These are phyloP conservation scores for Lactifluus subvellereus DNA, from an alignment of 768 basidiomycete species.

Conservation along the genomic window DNA sequence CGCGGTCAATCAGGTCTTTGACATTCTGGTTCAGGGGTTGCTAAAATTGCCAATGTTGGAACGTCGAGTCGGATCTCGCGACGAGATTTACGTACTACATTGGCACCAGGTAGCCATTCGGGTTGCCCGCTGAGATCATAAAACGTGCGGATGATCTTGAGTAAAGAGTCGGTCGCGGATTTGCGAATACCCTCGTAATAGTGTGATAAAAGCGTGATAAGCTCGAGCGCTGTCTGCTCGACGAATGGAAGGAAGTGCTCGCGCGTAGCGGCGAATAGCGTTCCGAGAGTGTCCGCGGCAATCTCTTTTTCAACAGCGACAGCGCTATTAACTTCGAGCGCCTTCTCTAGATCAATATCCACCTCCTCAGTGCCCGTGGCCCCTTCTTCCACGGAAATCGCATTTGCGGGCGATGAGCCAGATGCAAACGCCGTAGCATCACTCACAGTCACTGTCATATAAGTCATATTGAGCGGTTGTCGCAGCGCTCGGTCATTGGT, in stretches of 20 bases:
- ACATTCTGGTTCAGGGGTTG: conserved; percentile 59
- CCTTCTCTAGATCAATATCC: conserved; percentile 74
- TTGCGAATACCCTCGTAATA: conserved; percentile 99
- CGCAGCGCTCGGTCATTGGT: neutral
- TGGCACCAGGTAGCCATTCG: conserved; percentile 76
- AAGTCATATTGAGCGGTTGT: neutral
- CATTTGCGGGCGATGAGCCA: conserved; percentile 65
- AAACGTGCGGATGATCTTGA: conserved; percentile 86
- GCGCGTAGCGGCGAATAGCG: conserved; percentile 77
- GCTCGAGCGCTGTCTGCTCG: conserved; percentile 72
- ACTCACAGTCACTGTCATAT: conserved; percentile 41
- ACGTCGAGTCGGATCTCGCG: neutral
- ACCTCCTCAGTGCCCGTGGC: conserved; percentile 56
- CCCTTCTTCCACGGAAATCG: conserved; percentile 59
- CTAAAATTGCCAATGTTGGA: neutral
- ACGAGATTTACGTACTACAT: conserved; percentile 43
- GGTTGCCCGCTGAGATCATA: conserved; percentile 79
- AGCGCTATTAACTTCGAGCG: conserved; percentile 90
- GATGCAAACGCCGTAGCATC: conserved; percentile 65
- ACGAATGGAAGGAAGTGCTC: conserved; percentile 87
- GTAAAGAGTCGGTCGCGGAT: conserved; percentile 78
- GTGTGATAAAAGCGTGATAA: conserved; percentile 75
- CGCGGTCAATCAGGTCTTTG: conserved; percentile 70
- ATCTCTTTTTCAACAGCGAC: conserved; percentile 99
- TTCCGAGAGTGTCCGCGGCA: conserved; percentile 92